Percentiles rank a stretch among this genome's conserved stretches.
Evolutionary conservation across 208 protist species (phyloP).

Genomic region (Leishmania martiniquensis): DNA sequence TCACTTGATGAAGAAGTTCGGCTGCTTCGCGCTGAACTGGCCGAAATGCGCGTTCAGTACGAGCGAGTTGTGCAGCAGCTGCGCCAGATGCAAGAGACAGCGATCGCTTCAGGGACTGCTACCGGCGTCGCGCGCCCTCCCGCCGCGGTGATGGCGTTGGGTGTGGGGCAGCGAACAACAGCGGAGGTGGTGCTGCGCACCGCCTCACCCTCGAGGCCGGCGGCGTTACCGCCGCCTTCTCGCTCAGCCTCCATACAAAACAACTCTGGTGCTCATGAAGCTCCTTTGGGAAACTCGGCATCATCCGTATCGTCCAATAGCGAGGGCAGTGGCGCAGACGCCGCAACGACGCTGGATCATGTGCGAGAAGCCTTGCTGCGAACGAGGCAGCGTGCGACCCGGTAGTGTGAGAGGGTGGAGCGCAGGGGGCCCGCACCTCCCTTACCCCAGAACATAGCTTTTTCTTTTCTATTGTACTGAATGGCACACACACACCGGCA

Average conservation of each 20-base stretch:
- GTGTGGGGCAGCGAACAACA: background rate
- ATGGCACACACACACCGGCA: background rate
- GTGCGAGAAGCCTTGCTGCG: conserved; percentile 44
- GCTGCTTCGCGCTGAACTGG: conserved; percentile 27
- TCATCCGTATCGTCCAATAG: background rate
- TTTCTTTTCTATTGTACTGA: background rate
- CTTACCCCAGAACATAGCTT: background rate
- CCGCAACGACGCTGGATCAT: conserved; percentile 32
- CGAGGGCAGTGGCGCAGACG: conserved; percentile 2
- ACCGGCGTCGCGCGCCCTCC: background rate
- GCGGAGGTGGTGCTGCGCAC: background rate
- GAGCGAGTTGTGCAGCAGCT: conserved; percentile 17
- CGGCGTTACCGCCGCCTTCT: background rate
- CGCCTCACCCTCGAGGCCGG: background rate
- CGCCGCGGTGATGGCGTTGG: background rate
- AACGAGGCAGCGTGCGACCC: conserved; percentile 20
- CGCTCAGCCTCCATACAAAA: background rate
- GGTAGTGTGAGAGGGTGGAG: background rate
- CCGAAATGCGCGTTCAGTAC: conserved; percentile 26
- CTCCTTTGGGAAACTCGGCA: background rate
- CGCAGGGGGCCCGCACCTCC: background rate
- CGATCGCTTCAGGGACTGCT: background rate
- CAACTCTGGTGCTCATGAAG: background rate
- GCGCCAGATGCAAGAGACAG: conserved; percentile 9
- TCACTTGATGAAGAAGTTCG: conserved; percentile 12